Conservation (phyloP, 2,329 filamentous ascomycete species). For the Hypoxylon sp. region DNA sequence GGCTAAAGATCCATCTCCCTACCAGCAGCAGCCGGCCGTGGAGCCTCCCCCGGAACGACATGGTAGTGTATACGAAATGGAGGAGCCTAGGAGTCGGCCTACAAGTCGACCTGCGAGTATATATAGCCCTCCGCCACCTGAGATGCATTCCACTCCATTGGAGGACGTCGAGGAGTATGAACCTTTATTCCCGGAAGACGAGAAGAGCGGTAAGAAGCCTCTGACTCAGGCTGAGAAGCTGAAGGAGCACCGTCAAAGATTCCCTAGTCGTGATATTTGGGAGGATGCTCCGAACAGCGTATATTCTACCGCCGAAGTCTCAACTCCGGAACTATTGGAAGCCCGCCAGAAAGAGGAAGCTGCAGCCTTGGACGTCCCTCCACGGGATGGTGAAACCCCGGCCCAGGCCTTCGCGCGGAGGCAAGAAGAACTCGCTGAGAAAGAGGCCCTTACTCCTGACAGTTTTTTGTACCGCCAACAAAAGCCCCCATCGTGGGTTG, state of each 20-base stretch:
- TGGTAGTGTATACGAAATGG: constrained; percentile 70
- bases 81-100: constrained; percentile 73
- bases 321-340: constrained; percentile 78
- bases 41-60: constrained; percentile 78
- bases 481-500: constrained; percentile 63
- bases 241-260: constrained; percentile 74
- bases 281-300: constrained; percentile 93
- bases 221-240: constrained; percentile 61
- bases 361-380: constrained; percentile 54
- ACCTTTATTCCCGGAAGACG: constrained; percentile 89
- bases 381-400: constrained; percentile 66
- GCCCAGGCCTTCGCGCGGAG: constrained; percentile 76
- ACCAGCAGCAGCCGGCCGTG: constrained; percentile 83
- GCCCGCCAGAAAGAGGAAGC: constrained; percentile 59
- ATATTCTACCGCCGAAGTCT: constrained; percentile 84
- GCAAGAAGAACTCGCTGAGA: constrained; percentile 76
- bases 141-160: constrained; percentile 77
- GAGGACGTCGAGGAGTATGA: constrained; percentile 96
- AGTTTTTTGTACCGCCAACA: constrained; percentile 69
- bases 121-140: constrained; percentile 68
- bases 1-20: constrained; percentile 77
- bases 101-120: constrained; percentile 75
- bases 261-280: constrained; percentile 97
- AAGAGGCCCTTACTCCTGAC: constrained; percentile 63
- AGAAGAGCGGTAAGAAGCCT: constrained; percentile 62